Evolutionary conservation across 2,329 filamentous ascomycete genomes (phyloP).

Genomic region (Trichophyton schoenleinii): DNA sequence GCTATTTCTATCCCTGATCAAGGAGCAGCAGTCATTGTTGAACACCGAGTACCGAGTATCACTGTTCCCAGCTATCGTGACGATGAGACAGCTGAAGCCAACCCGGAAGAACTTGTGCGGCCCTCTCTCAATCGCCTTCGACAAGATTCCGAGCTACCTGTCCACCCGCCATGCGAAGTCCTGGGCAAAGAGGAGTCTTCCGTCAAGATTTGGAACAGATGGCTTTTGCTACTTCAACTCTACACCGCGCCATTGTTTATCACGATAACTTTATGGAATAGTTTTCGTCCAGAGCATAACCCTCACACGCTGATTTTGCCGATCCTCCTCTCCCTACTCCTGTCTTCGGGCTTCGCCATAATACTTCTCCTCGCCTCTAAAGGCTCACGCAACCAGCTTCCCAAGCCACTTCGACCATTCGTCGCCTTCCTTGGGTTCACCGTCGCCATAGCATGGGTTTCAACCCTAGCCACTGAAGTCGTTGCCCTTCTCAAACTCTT

Average conservation of each 20-base stretch:
- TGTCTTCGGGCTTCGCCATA: slow-evolving; percentile 54
- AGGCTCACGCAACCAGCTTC: slow-evolving; percentile 42
- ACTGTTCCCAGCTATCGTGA: not conserved
- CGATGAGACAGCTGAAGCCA: not conserved
- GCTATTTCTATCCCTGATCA: not conserved
- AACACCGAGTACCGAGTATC: not conserved
- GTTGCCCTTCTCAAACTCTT: slow-evolving; percentile 88
- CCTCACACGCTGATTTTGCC: slow-evolving; percentile 43
- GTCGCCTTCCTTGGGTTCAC: slow-evolving; percentile 83
- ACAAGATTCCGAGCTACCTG: slow-evolving; percentile 30
- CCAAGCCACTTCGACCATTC: slow-evolving; percentile 61
- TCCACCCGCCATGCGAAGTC: slow-evolving; percentile 24
- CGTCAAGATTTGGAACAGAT: slow-evolving; percentile 66
- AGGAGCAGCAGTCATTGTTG: not conserved
- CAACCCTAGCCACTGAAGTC: slow-evolving; percentile 87
- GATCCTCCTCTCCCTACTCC: slow-evolving; percentile 52
- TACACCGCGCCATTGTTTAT: slow-evolving; percentile 81
- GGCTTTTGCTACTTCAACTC: slow-evolving; percentile 74
- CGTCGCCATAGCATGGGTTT: slow-evolving; percentile 92
- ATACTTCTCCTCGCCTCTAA: slow-evolving; percentile 51
- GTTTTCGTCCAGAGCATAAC: slow-evolving; percentile 45
- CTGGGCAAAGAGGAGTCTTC: slow-evolving; percentile 9
- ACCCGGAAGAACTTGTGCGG: not conserved
- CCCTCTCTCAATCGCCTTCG: slow-evolving; percentile 7
- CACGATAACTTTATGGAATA: slow-evolving; percentile 53